phyloP scores from a whole-genome alignment of 1,139 yeast species.

The Pichia sp. region DNA sequence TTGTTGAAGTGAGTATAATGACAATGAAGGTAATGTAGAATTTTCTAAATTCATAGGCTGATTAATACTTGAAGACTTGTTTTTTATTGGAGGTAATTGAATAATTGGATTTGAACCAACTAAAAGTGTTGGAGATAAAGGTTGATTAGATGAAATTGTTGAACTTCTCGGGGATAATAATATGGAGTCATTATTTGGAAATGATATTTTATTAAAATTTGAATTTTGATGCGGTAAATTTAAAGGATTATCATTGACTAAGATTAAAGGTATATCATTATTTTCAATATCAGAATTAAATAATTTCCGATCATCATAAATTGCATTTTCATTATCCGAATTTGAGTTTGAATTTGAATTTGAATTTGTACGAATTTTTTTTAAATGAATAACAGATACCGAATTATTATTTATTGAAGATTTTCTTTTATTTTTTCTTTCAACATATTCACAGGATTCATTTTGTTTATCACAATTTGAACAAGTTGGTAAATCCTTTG shows the following conservation, averaged over 20 bases:
- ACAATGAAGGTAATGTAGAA: slow-evolving; percentile 4
- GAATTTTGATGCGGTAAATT: not conserved
- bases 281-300: not conserved
- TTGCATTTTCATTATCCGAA: not conserved
- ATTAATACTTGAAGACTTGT: no score
- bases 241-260: not conserved
- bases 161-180: slow-evolving; percentile 2
- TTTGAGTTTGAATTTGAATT: not conserved
- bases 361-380: not conserved
- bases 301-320: not conserved
- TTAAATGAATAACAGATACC: not conserved
- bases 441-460: slow-evolving; percentile 40
- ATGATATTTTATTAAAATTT: not conserved
- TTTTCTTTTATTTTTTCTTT: slow-evolving; percentile 33
- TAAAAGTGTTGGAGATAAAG: not conserved
- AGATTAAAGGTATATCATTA: not conserved
- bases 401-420: slow-evolving; percentile 2
- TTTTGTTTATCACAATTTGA: slow-evolving; percentile 36
- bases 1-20: slow-evolving; percentile 16
- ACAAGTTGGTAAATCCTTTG: slow-evolving; percentile 41
- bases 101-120: not conserved
- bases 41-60: not conserved
- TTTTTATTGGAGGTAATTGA: slow-evolving; percentile 10
- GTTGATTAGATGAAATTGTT: not conserved
- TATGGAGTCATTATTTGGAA: not conserved